phyloP scores from a whole-genome alignment of 129 eudicot genomes.

The Tagetes erecta region DNA sequence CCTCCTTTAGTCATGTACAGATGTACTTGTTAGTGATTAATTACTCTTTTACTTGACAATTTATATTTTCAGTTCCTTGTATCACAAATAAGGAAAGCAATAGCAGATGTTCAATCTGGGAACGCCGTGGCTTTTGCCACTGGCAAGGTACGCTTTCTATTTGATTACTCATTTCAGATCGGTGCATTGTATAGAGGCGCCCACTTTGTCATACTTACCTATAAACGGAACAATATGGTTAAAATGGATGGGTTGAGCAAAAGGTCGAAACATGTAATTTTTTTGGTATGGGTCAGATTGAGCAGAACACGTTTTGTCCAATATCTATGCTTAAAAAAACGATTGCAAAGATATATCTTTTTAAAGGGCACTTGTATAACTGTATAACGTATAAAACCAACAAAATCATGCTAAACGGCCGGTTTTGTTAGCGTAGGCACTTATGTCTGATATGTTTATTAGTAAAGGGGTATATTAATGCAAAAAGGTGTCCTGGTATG shows the following conservation, averaged over 20 bases:
- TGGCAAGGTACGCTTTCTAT: conserved; percentile 55
- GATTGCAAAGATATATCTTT: background rate
- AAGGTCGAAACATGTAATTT: background rate
- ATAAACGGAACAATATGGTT: background rate
- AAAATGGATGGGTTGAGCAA: background rate
- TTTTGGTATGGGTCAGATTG: background rate
- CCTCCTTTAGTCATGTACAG: background rate
- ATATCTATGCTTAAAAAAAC: background rate
- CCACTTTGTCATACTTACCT: background rate
- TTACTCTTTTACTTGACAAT: background rate
- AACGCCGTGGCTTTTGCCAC: conserved; percentile 71
- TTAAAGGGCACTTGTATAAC: background rate
- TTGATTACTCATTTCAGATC: background rate
- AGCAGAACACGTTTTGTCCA: background rate
- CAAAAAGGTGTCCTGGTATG: background rate
- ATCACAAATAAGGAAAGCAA: conserved; percentile 83
- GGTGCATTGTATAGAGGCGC: background rate
- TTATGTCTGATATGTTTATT: background rate
- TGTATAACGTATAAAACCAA: background rate
- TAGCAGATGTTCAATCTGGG: conserved; percentile 79
- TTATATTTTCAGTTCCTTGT: conserved; percentile 58
- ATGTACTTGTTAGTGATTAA: conserved; percentile 13
- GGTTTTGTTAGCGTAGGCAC: background rate
- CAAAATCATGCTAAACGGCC: background rate
- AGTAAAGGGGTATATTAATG: background rate